Base-by-base conservation (phyloP, 2,329 filamentous ascomycete species). In the Xylariomycetidae sp. region DNA sequence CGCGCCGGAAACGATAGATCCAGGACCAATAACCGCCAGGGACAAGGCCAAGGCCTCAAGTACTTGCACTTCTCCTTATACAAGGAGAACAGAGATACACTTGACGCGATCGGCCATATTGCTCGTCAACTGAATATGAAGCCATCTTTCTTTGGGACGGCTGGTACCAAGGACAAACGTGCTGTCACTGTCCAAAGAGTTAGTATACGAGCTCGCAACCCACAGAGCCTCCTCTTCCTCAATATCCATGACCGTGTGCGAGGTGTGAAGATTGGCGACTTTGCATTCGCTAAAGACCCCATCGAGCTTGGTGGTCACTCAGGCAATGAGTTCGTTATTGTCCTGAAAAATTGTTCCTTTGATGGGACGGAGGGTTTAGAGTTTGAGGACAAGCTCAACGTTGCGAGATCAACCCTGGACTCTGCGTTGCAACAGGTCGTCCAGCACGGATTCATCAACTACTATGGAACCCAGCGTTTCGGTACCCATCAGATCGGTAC, bases 41-140 rank as follows among this genome's bases (percentile, higher is more conserved):
- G 48, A 17, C 38, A 46, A 33, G 41, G 45, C 17, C 42, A 44
- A 44, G 48, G 19, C 46, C 87, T 85, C 13, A 82, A 88, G 30
- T 92, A 87, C 57, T 66, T 95, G 11, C 88, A 95, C 58, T 94
- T 95, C 58, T 90, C 86, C 1, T 70, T 96, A 32, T 94, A 90
- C 74, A 96, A 96, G 64, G 89, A 95, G 64, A 96, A 96, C 64
- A 89, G 90, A 55, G 89, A 96, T 56, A 96, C 89, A 1, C 94
- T 95, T 85, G 89, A 96, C 49, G 82, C 87, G 0, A 71, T 94
- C 33, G 82, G 78, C 33, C 86, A 84, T 51, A 73, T 96, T 25
- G 77, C 82, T 1, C 82, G 82, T 27, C 74, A 83, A 44, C 63
- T 94, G 42, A 85, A 82, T 53, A 68, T 85, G 44, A 88, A 85